Base-by-base conservation (phyloP, 2,329 filamentous ascomycete genomes). In the Claviceps fusiformis region DNA sequence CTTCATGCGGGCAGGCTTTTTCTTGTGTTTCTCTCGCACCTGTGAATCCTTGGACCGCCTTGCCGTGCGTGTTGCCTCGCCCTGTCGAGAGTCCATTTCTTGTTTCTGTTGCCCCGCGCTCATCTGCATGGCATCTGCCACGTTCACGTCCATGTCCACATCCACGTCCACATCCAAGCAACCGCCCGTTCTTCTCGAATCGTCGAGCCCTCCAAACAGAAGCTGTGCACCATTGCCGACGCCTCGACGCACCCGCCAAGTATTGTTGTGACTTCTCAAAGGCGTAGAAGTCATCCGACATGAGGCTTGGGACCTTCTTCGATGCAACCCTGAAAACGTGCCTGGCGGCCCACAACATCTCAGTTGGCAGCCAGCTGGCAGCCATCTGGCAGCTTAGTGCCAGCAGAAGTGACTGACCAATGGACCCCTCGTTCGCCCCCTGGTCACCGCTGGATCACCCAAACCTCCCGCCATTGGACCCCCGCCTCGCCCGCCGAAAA, bases 371-470 rank as follows among this genome's bases (percentile, higher is more conserved):
- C 33, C 33, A 35, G 33, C 4, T 35, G 9, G 33, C 33, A 35
- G 33, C 33, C 33, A 35, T 7, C 9, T 35, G 33, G 33, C 33
- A 35, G 33, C 33, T 5, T 13, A 7, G 24, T 46, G 46, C 15
- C 27, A 35, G 35, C 50, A 24, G 24, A 53, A 50, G 49, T 29
- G 39, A 37, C 45, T 2, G 24, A 24, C 24, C 24, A 24, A 24
- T 24, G 24, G 50, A 41, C 13, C 29, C 27, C 27, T n/a, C 15
- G 5, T 10, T 35, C 37, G 5, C 37, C 37, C 56, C 55, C 55
- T 55, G 54, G 59, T 61, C 59, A 61, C 59, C 59, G 59, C 59
- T 57, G 53, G 53, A 54, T 60, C 39, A 53, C 54, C 54, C 52
- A 43, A 53, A 11, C 51, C 45, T 51, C 54, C 53, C 59, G 56